Evolutionary conservation across 2,329 filamentous ascomycete species (phyloP), one percentile per base, ranked within the genome.

Genomic region (Penicillium decumbens): DNA sequence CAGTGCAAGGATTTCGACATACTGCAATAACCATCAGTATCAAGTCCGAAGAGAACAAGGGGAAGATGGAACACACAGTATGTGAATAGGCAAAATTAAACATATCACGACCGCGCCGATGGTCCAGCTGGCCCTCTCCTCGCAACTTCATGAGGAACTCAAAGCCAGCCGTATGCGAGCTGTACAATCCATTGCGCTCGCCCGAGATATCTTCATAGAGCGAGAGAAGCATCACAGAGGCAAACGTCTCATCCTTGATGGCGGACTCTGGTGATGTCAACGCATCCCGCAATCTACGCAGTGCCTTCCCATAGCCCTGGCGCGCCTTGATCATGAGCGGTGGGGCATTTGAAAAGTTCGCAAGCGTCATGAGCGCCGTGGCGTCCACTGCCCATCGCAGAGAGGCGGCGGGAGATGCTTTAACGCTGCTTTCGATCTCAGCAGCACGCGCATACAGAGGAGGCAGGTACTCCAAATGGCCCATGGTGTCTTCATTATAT

Each of bases 161-260:
- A 44, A 71, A 64, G 1, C 68, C 68, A 6, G 61, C 63, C 3
- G 64, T 65, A 53, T 71, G 68, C 6, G 68, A 69, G 48, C 68
- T 69, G 2, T 57, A 52, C 23, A 71, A 51, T 4, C 66, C 63
- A 47, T 65, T 66, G 1, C 69, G 58, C 43, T 71, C 68, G 5
- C 68, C 67, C 1, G 61, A 61, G 18, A 71, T 69, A 51, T 71
- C 69, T 44, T 73, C 71, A 50, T 68, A 73, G 3, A 72, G 40
- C 7, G 66, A 65, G 2, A 72, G 50, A 15, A 72, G 45, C 6
- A 71, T 61, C 32, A 72, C 62, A 1, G 69, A 61, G 13, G 70
- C 66, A 53, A 72, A 63, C 1, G 69, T 71, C 42, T 70, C 65
- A 47, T 72, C 70, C 42, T 64, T 63, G 2, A 65, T 53, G 5